Conservation (phyloP, 2,329 filamentous ascomycete species). For the Colletotrichum paranaense region DNA sequence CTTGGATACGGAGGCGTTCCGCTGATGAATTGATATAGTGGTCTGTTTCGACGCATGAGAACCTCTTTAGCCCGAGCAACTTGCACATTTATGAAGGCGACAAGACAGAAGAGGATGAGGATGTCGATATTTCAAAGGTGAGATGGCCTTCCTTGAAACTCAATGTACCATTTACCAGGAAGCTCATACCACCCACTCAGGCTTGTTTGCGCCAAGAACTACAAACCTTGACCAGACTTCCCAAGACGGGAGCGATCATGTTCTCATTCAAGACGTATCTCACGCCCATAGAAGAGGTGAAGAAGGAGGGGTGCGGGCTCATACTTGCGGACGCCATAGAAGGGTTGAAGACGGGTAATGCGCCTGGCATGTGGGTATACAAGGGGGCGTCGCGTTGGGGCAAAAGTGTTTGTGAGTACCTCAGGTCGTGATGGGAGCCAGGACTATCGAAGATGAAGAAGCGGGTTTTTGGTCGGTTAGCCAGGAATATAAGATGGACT, state of each 20-base stretch:
- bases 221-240: slow-evolving; percentile 63
- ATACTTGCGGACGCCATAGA: slow-evolving; percentile 64
- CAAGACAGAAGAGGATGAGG: slow-evolving; percentile 45
- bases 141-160: not conserved
- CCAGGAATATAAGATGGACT: no score
- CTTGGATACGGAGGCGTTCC: not conserved
- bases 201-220: slow-evolving; percentile 58
- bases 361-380: slow-evolving; percentile 64
- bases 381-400: slow-evolving; percentile 63
- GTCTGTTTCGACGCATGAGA: slow-evolving; percentile 56
- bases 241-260: slow-evolving; percentile 56
- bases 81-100: slow-evolving; percentile 51
- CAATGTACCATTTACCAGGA: not conserved
- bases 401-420: slow-evolving; percentile 56
- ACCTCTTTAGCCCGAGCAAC: slow-evolving; percentile 52
- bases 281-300: slow-evolving; percentile 60
- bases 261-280: slow-evolving; percentile 69
- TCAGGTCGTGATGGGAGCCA: slow-evolving; percentile 45
- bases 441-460: not conserved
- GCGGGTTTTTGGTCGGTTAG: no score
- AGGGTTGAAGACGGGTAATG: slow-evolving; percentile 61
- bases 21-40: slow-evolving; percentile 49
- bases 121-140: slow-evolving; percentile 53
- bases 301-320: slow-evolving; percentile 58
- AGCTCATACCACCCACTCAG: slow-evolving; percentile 31